Conservation (phyloP, 78 protist genomes). For the Ministeria vibrans region DNA sequence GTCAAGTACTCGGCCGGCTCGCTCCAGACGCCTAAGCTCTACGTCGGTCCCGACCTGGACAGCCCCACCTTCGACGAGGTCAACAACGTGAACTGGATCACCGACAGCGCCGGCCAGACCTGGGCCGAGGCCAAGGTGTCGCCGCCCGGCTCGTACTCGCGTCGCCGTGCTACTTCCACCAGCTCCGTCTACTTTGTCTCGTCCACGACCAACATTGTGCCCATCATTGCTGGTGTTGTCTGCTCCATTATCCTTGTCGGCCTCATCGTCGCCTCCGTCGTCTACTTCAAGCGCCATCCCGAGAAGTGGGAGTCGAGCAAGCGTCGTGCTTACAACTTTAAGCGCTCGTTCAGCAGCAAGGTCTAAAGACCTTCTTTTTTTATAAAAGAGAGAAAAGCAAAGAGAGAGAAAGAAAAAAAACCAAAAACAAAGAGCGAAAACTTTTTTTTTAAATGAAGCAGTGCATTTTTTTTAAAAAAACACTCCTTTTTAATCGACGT, state of each 20-base stretch:
- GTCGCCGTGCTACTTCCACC: not conserved
- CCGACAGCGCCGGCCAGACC: too few relatives aligned
- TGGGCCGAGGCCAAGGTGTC: too few relatives aligned
- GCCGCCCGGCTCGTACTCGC: too few relatives aligned
- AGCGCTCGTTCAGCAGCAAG: conserved; percentile 5
- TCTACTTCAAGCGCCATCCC: conserved; percentile 8
- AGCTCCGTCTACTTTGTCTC: not conserved
- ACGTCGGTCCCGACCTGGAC: too few relatives aligned
- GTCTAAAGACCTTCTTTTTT: not conserved
- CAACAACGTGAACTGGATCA: too few relatives aligned
- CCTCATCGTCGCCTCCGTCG: not conserved
- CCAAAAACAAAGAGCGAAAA: not conserved
- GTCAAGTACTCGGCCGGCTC: too few relatives aligned
- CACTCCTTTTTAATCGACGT: not conserved
- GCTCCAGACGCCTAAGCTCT: too few relatives aligned
- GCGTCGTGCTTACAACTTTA: not conserved
- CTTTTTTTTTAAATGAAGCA: too few relatives aligned
- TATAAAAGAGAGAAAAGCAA: not conserved
- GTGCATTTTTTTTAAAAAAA: not conserved
- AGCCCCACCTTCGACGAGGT: too few relatives aligned
- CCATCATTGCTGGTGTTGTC: not conserved
- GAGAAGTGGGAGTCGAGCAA: not conserved
- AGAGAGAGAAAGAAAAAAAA: not conserved
- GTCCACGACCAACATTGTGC: not conserved
- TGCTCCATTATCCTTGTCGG: not conserved